phyloP scores from a whole-genome alignment of 306 rosid genomes.

The Casuarina glauca region DNA sequence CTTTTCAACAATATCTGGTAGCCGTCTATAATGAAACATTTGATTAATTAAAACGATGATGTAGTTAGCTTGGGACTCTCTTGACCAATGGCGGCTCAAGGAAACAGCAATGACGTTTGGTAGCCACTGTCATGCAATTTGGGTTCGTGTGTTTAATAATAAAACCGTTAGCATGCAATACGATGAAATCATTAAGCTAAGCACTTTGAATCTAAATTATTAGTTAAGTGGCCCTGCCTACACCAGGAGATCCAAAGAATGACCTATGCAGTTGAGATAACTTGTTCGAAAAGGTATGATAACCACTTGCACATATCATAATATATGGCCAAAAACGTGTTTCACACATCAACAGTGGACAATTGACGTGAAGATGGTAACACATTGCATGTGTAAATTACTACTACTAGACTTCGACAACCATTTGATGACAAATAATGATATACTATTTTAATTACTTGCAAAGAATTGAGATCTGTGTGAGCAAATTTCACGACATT shows the following conservation, averaged over 20 bases:
- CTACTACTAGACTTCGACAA: background rate
- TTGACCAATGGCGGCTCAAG: background rate
- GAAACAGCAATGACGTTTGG: background rate
- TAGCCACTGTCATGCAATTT: background rate
- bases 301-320: background rate
- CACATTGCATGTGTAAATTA: background rate
- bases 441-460: no score
- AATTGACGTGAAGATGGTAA: background rate
- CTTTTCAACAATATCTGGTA: no score
- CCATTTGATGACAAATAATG: background rate
- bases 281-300: background rate
- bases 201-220: background rate
- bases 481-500: no score
- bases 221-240: background rate
- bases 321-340: background rate
- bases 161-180: background rate
- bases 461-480: no score
- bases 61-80: background rate
- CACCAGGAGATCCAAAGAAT: background rate
- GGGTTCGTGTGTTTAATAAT: no score
- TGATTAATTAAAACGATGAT: background rate
- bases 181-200: background rate
- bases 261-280: background rate
- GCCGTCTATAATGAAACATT: background rate
- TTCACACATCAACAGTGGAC: background rate